A percentile compares a stretch with the other conserved stretches of the same genome.
These are phyloP conservation scores for Fusarium pseudoanthophilum DNA, from an alignment of 2,329 filamentous ascomycete species.

Conservation along the genomic window DNA sequence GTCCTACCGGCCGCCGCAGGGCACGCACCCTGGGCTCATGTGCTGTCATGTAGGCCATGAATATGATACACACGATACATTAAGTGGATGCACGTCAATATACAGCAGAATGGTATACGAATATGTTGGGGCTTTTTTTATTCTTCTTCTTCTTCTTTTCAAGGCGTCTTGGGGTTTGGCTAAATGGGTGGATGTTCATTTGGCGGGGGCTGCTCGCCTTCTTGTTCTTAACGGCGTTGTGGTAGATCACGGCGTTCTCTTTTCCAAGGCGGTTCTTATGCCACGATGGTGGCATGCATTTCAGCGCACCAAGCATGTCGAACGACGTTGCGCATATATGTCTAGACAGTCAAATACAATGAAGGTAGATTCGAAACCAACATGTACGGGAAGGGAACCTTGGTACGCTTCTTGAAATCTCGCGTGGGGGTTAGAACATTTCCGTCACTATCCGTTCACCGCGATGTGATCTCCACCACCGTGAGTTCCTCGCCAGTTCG, in stretches of 20 bases:
- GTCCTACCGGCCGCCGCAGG: slow-evolving; percentile 65
- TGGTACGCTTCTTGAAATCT: background rate
- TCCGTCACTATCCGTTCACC: slow-evolving; percentile 40
- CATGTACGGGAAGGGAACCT: background rate
- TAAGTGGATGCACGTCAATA: background rate
- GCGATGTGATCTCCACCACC: slow-evolving; percentile 45
- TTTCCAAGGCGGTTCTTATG: background rate
- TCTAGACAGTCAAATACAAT: slow-evolving; percentile 37
- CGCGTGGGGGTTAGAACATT: slow-evolving; percentile 15
- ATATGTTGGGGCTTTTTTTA: background rate
- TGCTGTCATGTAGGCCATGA: slow-evolving; percentile 68
- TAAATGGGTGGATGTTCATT: slow-evolving; percentile 25
- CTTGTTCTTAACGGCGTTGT: slow-evolving; percentile 23
- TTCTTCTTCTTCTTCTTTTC: background rate
- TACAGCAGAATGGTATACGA: slow-evolving; percentile 3
- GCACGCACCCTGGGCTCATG: slow-evolving; percentile 73
- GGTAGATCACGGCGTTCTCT: slow-evolving; percentile 38
- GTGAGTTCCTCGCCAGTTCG: slow-evolving; percentile 44
- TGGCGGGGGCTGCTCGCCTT: slow-evolving; percentile 11
- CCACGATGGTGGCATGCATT: slow-evolving; percentile 8
- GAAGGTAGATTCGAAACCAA: slow-evolving; percentile 14
- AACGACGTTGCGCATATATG: slow-evolving; percentile 7
- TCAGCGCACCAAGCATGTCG: slow-evolving; percentile 14
- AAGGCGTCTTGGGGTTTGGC: slow-evolving; percentile 1
- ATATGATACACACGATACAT: slow-evolving; percentile 3